Base-by-base conservation (phyloP, 1,284 basidiomycete genomes). In the Ganoderma boninense region DNA sequence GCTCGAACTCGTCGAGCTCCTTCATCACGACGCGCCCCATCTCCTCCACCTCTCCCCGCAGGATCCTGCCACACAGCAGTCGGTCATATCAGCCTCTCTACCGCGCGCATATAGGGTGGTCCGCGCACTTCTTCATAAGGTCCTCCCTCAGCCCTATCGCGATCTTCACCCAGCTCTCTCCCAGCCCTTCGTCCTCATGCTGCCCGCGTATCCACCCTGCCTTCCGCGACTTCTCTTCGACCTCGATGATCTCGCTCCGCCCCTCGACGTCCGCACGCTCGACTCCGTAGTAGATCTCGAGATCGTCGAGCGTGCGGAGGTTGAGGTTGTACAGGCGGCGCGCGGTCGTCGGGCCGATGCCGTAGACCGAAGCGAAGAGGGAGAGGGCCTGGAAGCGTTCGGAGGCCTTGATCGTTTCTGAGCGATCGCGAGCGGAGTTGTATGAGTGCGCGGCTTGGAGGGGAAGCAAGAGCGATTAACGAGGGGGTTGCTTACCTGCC, bases 321-420 rank as follows among this genome's bases (percentile, higher is more conserved):
- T 90, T 90, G 35, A 86, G 82, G 29, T 86, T 85, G 77, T 90
- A 92, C 4, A 94, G 83, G 46, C 85, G 81, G 6, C 88, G 86
- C 4, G 93, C 92, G 2, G 86, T 92, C n/a, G 82, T 79, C 0
- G 92, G 84, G 8, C 93, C 94, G 44, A 95, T 90, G 8, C 93
- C 92, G 66, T 95, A 89, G 69, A 95, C 81, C 1, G 85, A 83
- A n/a, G 86, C 83, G 73, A 95, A 92, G 0, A 82, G 76, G 0
- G 85, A 85, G 2, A 95, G 83, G 0, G 87, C 79, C 60, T 82
- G 79, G 78, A 88, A 94, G 44, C 91, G 87, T 56, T 84, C 76
- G 1, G 89, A 88, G 3, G 77, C 74, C 6, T 80, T 78, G 29
- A 87, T 86, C 1, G 77, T 81, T 73, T 85, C 92, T 93, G 72